phyloP scores from a whole-genome alignment of 192 early-diverging fungal species.

The Podila epigama region DNA sequence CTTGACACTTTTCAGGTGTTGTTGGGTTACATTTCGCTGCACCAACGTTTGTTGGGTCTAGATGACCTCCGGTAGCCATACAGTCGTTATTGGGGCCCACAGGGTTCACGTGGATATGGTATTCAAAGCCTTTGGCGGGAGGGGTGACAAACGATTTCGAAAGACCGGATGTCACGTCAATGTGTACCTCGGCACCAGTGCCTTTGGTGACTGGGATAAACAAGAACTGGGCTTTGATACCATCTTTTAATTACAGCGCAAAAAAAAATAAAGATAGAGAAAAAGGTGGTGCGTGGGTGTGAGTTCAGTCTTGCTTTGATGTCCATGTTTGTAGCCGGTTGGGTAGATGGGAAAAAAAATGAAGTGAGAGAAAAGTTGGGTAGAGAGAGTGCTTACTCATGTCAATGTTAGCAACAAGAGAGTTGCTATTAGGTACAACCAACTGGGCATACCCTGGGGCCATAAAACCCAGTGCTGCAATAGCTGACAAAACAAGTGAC shows the following conservation, averaged over 20 bases:
- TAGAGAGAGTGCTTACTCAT: neutral
- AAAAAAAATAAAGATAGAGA: neutral
- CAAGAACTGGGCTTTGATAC: slow-evolving; percentile 17
- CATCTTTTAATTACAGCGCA: slow-evolving; percentile 7
- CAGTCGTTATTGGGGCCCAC: slow-evolving; percentile 18
- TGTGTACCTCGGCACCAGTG: slow-evolving; percentile 1
- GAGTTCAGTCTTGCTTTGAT: neutral
- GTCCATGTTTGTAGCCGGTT: neutral
- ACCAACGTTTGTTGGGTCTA: slow-evolving; percentile 22
- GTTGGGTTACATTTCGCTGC: slow-evolving; percentile 2
- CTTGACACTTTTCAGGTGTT: slow-evolving; percentile 15
- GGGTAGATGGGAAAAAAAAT: neutral
- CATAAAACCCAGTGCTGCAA: slow-evolving; percentile 5
- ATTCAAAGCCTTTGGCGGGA: slow-evolving; percentile 18
- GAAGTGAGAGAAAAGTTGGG: neutral
- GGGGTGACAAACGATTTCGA: neutral
- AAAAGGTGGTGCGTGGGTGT: neutral
- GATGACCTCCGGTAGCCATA: slow-evolving; percentile 11
- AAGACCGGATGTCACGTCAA: slow-evolving; percentile 9
- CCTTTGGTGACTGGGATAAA: slow-evolving; percentile 8
- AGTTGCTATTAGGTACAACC: slow-evolving; percentile 2
- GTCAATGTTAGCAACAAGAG: neutral
- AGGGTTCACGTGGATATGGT: slow-evolving; percentile 19
- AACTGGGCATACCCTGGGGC: neutral
- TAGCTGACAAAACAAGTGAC: neutral